These are phyloP conservation scores for Polytrichum commune DNA, from an alignment of 225 moss, liverwort and hornwort species.

Conservation along the genomic window DNA sequence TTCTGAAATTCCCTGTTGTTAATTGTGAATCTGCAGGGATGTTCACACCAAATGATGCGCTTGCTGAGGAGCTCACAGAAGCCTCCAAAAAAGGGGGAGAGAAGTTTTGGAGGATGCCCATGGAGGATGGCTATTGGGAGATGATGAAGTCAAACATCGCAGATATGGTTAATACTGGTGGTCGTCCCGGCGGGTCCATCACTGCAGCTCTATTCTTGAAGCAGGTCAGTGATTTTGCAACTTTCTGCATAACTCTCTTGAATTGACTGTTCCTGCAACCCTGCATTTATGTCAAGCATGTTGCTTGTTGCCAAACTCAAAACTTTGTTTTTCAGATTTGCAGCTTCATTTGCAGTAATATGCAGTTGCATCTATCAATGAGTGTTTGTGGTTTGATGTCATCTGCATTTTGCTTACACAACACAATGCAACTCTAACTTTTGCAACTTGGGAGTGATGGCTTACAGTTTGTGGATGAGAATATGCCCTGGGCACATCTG, in stretches of 20 bases:
- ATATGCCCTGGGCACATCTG: conserved; percentile 87
- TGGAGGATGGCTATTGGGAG: conserved; percentile 98
- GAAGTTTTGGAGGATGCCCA: conserved; percentile 98
- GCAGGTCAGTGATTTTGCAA: conserved; percentile 31
- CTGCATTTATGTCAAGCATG: too few relatives aligned
- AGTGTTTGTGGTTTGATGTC: too few relatives aligned
- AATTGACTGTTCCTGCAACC: too few relatives aligned
- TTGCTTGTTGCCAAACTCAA: too few relatives aligned
- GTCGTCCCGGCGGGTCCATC: conserved; percentile 88
- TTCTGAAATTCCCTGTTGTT: too few relatives aligned
- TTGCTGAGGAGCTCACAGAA: conserved; percentile 72
- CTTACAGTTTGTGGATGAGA: conserved; percentile 69
- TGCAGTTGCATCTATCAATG: too few relatives aligned
- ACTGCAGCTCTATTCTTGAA: conserved; percentile 87
- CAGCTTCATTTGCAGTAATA: too few relatives aligned
- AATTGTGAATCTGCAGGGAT: conserved; percentile 34
- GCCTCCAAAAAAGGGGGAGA: conserved; percentile 86
- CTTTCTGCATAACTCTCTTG: not conserved
- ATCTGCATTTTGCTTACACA: too few relatives aligned
- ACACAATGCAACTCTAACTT: too few relatives aligned
- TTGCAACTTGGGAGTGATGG: not conserved
- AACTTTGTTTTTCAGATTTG: too few relatives aligned
- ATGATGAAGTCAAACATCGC: conserved; percentile 96
- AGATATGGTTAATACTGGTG: conserved; percentile 97
- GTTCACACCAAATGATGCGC: conserved; percentile 77